Conservation (phyloP, 2,329 filamentous ascomycete genomes). For the Xylogone sp. region DNA sequence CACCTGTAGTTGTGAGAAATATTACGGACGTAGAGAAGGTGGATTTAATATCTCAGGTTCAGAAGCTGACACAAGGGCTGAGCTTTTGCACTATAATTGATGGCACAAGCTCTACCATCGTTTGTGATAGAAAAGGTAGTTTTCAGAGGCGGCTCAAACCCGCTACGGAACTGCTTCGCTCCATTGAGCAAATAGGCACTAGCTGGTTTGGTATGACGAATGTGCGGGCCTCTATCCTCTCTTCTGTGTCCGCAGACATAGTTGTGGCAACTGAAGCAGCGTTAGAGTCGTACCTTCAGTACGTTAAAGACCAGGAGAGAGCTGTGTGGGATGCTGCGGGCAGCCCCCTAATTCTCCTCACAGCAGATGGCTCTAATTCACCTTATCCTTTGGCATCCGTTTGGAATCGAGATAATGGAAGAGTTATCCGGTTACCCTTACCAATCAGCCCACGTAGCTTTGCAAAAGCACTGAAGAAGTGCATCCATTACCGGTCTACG, state of each 20-base stretch:
- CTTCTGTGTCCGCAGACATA: not conserved
- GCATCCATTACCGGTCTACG: not conserved
- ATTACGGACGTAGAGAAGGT: not conserved
- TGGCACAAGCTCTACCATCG: not conserved
- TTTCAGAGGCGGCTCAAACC: not conserved
- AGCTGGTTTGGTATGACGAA: not conserved
- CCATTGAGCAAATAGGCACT: not conserved
- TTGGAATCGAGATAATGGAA: not conserved
- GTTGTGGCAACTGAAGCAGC: not conserved
- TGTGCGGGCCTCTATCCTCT: not conserved
- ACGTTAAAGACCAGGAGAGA: not conserved
- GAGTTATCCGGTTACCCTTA: not conserved
- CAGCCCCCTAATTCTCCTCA: not conserved
- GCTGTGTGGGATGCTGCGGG: not conserved
- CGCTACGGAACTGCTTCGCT: not conserved
- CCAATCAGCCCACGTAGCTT: not conserved
- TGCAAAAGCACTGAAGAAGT: not conserved
- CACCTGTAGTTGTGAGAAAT: slow-evolving; percentile 31
- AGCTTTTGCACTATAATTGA: slow-evolving; percentile 12
- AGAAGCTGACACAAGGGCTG: slow-evolving; percentile 12
- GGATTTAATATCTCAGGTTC: slow-evolving; percentile 1
- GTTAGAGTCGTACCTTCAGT: not conserved
- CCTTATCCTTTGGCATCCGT: not conserved
- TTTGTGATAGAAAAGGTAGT: not conserved
- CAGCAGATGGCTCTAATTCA: not conserved